phyloP scores from a whole-genome alignment of 345 rosid genomes.

The Abelmoschus esculentus region DNA sequence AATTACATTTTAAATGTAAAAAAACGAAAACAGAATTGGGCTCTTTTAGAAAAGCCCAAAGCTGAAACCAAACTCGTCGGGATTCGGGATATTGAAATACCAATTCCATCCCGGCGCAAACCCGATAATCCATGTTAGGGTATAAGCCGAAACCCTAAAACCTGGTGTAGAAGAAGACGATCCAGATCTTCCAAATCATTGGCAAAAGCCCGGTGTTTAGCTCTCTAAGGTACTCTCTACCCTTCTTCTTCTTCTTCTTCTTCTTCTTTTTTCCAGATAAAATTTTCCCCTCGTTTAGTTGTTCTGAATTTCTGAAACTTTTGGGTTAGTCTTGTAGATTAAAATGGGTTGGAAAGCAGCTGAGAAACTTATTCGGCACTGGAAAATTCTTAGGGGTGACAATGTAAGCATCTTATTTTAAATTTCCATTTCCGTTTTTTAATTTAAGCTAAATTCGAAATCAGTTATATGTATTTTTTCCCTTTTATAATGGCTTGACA shows the following conservation, averaged over 20 bases:
- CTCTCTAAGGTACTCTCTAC: not conserved
- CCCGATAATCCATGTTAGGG: not conserved
- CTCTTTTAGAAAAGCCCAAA: not conserved
- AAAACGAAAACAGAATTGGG: not conserved
- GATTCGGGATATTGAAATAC: not conserved
- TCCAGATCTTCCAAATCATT: not conserved
- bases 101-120: not conserved
- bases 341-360: constrained; percentile 99
- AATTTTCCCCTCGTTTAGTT: too few species aligned
- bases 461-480: not conserved
- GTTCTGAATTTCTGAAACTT: not conserved
- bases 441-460: not conserved
- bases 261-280: not conserved
- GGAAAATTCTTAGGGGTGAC: constrained; percentile 88
- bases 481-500: constrained; percentile 8
- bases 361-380: constrained; percentile 79
- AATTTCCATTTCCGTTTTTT: not conserved
- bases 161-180: not conserved
- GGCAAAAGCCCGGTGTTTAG: not conserved
- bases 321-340: not conserved
- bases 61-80: not conserved
- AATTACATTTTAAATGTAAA: not conserved
- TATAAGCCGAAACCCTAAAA: constrained; percentile 1
- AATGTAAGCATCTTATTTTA: constrained; percentile 41
- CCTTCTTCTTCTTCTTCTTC: not conserved